Evolutionary conservation across 169 alveolate species (phyloP).

Genomic region (Eimeria maxima): DNA sequence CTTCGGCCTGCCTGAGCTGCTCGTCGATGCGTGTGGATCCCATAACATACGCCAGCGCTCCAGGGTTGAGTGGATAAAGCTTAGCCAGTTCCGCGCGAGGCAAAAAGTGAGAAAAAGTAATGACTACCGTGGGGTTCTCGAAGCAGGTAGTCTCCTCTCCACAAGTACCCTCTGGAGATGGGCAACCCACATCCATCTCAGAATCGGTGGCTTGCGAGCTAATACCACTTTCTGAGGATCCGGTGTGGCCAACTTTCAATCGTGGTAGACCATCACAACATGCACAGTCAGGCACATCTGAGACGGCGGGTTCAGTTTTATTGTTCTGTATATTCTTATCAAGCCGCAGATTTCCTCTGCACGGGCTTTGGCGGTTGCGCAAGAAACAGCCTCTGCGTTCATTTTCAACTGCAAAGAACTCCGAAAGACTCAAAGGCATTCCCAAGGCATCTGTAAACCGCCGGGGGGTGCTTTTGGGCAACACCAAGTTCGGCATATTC

Average conservation of each 20-base stretch:
- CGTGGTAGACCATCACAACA: background rate
- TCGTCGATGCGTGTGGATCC: conserved; percentile 75
- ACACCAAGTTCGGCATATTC: background rate
- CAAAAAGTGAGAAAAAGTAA: conserved; percentile 72
- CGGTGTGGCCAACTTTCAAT: background rate
- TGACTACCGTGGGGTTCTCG: conserved; percentile 18
- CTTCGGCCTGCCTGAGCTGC: conserved; percentile 67
- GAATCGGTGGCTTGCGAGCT: background rate
- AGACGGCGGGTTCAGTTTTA: background rate
- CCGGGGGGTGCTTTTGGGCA: conserved; percentile 47
- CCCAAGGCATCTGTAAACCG: conserved; percentile 75
- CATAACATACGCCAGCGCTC: conserved; percentile 69
- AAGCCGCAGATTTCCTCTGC: background rate
- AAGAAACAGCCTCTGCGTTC: conserved; percentile 63
- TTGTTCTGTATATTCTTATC: background rate
- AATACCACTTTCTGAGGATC: background rate
- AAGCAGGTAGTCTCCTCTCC: background rate
- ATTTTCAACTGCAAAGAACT: conserved; percentile 59
- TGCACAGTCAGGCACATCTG: conserved; percentile 7
- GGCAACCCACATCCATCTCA: background rate
- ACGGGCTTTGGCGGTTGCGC: background rate
- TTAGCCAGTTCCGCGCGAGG: conserved; percentile 78
- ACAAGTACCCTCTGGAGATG: background rate
- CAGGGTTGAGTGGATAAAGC: conserved; percentile 49
- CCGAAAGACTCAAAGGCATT: conserved; percentile 75